Percentiles rank a stretch among this genome's conserved stretches.
These are phyloP conservation scores for Umbelopsis sp. DNA, from an alignment of 192 early-diverging fungal species.

Conservation along the genomic window DNA sequence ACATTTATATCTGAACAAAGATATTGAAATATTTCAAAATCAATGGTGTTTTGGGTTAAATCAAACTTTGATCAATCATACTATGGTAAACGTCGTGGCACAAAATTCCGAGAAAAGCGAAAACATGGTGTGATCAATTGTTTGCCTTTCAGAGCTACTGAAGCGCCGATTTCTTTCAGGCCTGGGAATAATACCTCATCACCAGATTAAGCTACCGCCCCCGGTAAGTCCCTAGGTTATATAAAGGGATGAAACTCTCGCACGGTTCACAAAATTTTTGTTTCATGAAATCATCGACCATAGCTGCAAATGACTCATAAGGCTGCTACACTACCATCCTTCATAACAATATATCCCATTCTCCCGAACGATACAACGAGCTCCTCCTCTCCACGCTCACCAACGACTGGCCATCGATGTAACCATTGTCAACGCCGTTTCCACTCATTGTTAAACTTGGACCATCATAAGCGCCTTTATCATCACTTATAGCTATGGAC, in stretches of 20 bases:
- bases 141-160: not conserved
- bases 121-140: not conserved
- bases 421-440: not conserved
- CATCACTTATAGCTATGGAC: not conserved
- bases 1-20: not conserved
- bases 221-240: not conserved
- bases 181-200: not conserved
- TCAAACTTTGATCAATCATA: no score
- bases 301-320: not conserved
- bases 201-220: not conserved
- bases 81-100: not conserved
- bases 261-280: not conserved
- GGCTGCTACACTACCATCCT: not conserved
- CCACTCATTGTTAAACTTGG: not conserved
- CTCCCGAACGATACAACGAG: not conserved
- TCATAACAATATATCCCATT: not conserved
- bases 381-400: not conserved
- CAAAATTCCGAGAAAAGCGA: not conserved
- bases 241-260: not conserved
- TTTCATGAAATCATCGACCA: not conserved
- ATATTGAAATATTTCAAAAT: not conserved
- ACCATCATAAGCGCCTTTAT: slow-evolving; percentile 1
- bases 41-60: not conserved
- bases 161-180: not conserved
- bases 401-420: slow-evolving; percentile 4